Evolutionary conservation across 371 early-diverging fungal species (phyloP).

Genomic region (Mortierella sp.): DNA sequence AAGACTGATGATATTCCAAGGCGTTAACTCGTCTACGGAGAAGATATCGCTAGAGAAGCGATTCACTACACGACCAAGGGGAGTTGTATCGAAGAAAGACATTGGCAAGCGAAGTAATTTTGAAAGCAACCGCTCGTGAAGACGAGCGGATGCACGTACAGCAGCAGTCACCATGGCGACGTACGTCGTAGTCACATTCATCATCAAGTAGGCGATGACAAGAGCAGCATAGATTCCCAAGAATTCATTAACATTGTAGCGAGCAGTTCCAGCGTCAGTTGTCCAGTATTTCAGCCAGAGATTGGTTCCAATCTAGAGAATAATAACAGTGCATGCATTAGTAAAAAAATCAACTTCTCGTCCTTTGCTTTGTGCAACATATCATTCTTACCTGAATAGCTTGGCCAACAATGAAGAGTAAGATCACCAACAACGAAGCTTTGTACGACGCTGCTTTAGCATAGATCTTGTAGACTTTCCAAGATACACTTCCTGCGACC

Average conservation of each 20-base stretch:
- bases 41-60: conserved; percentile 68
- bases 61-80: conserved; percentile 84
- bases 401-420: conserved; percentile 22
- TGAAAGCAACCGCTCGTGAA: conserved; percentile 60
- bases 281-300: conserved; percentile 63
- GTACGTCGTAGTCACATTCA: conserved; percentile 49
- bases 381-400: conserved; percentile 32
- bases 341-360: neutral
- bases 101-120: conserved; percentile 71
- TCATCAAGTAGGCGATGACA: conserved; percentile 22
- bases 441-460: conserved; percentile 63
- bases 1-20: conserved; percentile 50
- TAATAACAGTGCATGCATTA: neutral
- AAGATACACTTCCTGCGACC: conserved; percentile 70
- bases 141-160: conserved; percentile 44
- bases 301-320: conserved; percentile 55
- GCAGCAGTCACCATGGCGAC: conserved; percentile 48
- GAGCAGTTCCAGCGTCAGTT: neutral
- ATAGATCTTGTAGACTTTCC: conserved; percentile 70
- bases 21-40: conserved; percentile 52
- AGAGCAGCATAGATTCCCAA: conserved; percentile 50
- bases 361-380: too few relatives aligned
- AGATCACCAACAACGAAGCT: conserved; percentile 18
- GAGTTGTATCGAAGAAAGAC: conserved; percentile 78
- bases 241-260: conserved; percentile 23